phyloP scores from a whole-genome alignment of 306 rosid genomes.

The Echinosophora koreensis region DNA sequence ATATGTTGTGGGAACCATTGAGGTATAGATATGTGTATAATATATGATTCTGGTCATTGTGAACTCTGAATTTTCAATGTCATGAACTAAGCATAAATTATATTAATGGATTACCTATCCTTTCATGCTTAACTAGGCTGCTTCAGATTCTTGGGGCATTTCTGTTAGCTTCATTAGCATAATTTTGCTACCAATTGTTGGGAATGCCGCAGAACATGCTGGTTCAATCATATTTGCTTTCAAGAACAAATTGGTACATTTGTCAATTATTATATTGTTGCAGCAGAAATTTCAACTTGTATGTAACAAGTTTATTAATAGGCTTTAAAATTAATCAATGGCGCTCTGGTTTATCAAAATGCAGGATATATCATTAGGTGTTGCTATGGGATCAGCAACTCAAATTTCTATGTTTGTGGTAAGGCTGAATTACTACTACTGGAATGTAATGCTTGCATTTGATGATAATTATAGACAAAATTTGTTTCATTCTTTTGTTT shows the following conservation, averaged over 20 bases:
- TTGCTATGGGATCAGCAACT: slow-evolving; percentile 96
- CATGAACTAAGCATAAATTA: background rate
- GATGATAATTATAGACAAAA: background rate
- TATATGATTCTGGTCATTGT: background rate
- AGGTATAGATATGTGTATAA: slow-evolving; percentile 55
- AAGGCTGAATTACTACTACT: slow-evolving; percentile 38
- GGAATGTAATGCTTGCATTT: background rate
- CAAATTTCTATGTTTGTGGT: slow-evolving; percentile 97
- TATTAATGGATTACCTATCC: background rate
- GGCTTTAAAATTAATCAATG: background rate
- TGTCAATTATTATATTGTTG: background rate
- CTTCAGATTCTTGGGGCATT: slow-evolving; percentile 95
- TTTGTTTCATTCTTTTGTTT: background rate
- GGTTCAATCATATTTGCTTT: slow-evolving; percentile 95
- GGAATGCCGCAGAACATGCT: slow-evolving; percentile 98
- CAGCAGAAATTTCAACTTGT: background rate
- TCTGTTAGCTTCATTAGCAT: slow-evolving; percentile 91
- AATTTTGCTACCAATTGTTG: slow-evolving; percentile 95
- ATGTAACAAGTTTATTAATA: background rate
- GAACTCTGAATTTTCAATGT: slow-evolving; percentile 3
- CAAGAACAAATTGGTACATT: slow-evolving; percentile 87
- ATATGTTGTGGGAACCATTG: slow-evolving; percentile 91
- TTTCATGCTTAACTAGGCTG: slow-evolving; percentile 61
- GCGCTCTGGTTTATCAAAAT: slow-evolving; percentile 18
- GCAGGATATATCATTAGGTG: slow-evolving; percentile 87